Base-by-base conservation (phyloP, 768 basidiomycete genomes). In the Gloeopeniophorella convolvens region DNA sequence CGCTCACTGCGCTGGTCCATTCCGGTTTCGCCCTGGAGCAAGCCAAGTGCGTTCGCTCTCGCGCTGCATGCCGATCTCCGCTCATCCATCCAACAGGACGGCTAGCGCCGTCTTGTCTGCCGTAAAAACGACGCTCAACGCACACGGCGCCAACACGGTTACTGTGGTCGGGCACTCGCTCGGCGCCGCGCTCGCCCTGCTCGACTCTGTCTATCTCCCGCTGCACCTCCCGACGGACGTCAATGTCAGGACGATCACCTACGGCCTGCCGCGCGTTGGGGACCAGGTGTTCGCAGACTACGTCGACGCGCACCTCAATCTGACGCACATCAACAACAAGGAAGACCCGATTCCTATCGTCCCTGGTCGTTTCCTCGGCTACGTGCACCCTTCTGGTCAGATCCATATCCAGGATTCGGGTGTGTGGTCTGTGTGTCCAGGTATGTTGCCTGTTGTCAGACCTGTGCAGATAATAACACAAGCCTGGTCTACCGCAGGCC, bases 331-430 rank as follows among this genome's bases (percentile, higher is more conserved):
- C 50, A 66, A 63, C 54, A 61, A 65, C 62, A 74, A 78, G 57
- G 50, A 70, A 23, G 65, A 70, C 48, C 64, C 64, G 5, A 56
- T 83, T 35, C 82, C 83, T 20, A 81, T 77, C 50, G 68, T 83
- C 8, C 81, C 81, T 7, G 74, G 71, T 2, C 66, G 70, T 16
- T 67, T 65, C 49, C 59, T 80, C 51, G 76, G 75, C 42, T 83
- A 73, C 63, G 54, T 63, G 32, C 78, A 79, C 45, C 72, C 74
- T 1, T 63, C 70, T 28, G 78, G 78, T 16, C 79, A 82, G 59
- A 62, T 79, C 12, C 78, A 80, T 53, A 76, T 82, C 37, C 45
- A 77, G 33, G 42, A 58, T 13, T 62, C 66, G 2, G 69, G 60
- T 45, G 63, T 69, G 12, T 71, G 64, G 3, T 66, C 71, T n/a